Evolutionary conservation across 805 yeast genomes (phyloP), one percentile per base, ranked within the genome.

Genomic region (Kuraishia piskuri): DNA sequence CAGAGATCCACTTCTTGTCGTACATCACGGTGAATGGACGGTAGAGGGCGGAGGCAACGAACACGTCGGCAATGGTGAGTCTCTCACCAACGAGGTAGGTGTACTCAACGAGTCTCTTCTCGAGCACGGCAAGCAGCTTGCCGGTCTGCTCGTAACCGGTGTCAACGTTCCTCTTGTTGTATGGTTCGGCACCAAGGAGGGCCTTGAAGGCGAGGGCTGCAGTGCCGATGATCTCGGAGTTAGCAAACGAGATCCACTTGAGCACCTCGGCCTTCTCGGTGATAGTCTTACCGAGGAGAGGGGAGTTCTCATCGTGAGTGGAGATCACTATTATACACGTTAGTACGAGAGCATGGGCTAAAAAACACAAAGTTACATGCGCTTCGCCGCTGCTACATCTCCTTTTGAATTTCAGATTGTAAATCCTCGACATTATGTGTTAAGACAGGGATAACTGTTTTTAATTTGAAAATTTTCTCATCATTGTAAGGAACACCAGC

Each of bases 391-490:
- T 31, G 40, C 40, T 31, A 23, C 19, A 10, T 44, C 25, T 31
- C 25, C 25, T 20, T 50, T 23, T 20, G 22, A 37, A 46, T 21
- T 21, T 82, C 86, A 81, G 46, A 77, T 59, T 75, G 56, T 59
- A 70, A 58, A 70, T 69, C 75, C 85, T 84, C 88, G 88, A 83
- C 88, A 84, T 78, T 66, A 67, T 82, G 58, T 82, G 69, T 84
- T 84, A 83, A 84, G 89, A 84, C 89, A 84, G 89, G 89, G 89
- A 84, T 84, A 84, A 84, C 89, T 84, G 89, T 84, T 68, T 74
- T 72, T 51, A 51, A 68, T 64, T 63, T 65, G 67, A 71, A 73
- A 70, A 66, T 56, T 69, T 67, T 76, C 73, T 83, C 88, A 83
- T 83, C 88, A 82, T 68, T 65, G 59, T 48, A 61, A 59, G 54